Base-by-base conservation (phyloP, 768 basidiomycete genomes). In the Mycena venus region DNA sequence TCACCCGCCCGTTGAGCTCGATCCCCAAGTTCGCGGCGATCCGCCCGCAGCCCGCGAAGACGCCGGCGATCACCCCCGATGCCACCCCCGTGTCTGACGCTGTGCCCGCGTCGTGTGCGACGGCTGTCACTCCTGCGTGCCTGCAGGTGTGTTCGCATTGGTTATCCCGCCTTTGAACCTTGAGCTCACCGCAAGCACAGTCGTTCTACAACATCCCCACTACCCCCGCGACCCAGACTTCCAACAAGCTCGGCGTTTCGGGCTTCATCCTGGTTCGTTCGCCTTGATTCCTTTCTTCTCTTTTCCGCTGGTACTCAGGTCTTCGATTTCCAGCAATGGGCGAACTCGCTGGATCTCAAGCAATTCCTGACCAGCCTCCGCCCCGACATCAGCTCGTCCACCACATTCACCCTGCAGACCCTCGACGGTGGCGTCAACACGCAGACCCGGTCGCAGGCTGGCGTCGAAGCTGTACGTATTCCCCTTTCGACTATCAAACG, bases 401-500 rank as follows among this genome's bases (percentile, higher is more conserved):
- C 83, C 3, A 81, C 81, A 15, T 85, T 85, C 75, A 59, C 81
- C 10, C 69, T 84, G 4, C 78, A 84, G 69, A 80, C 82, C 10
- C 68, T 86, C 14, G 84, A 86, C 61, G 85, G 84, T 1, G 85
- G 84, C 9, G 19, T 34, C 9, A 83, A 85, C 70, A 65, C 81
- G 0, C 84, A 85, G 72, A 64, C 72, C 19, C 65, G 76, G 1
- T 64, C 51, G 15, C 32, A 80, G n/a, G 84, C 83, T 3, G 84
- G 84, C 25, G 65, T 79, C 17, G 85, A 85, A 70, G 85, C 84
- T 27, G 51, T 53, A 3, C 14, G 62, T 64, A 29, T 51, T 51
- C 32, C 15, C 5, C 12, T 11, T 4, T 32, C 23, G 8, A 44
- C 12, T 7, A 44, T 4, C 11, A 25, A n/a, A n/a, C n/a, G n/a